phyloP scores from a whole-genome alignment of 345 rosid genomes.

The Eutrema japonicum region DNA sequence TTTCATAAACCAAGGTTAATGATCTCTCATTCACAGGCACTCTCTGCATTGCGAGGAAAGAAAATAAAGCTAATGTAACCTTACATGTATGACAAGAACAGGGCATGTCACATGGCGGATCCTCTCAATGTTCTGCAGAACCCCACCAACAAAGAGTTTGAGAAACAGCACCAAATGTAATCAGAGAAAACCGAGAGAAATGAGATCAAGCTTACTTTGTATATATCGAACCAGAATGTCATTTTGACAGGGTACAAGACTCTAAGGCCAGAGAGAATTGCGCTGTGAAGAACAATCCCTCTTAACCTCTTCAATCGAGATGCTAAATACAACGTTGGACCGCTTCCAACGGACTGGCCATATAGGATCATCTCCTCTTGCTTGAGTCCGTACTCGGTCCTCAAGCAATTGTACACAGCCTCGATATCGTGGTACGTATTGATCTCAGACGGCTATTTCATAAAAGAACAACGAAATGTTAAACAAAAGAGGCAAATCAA shows the following conservation, averaged over 20 bases:
- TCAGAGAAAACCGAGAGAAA: not conserved
- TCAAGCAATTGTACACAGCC: conserved; percentile 78
- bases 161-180: conserved; percentile 12
- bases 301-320: conserved; percentile 63
- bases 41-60: not conserved
- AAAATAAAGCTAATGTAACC: conserved; percentile 21
- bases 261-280: conserved; percentile 85
- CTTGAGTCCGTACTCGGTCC: conserved; percentile 62
- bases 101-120: conserved; percentile 76
- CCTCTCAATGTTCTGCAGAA: conserved; percentile 81
- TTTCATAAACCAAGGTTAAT: not conserved
- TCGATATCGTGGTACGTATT: conserved; percentile 91
- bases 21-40: not conserved
- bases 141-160: not conserved
- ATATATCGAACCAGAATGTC: conserved; percentile 92
- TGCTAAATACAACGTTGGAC: conserved; percentile 84
- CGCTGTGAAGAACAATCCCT: conserved; percentile 86
- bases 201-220: conserved; percentile 51
- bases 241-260: conserved; percentile 87
- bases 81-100: conserved; percentile 84
- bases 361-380: conserved; percentile 83
- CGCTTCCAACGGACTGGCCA: conserved; percentile 95
- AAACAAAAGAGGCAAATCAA: not conserved
- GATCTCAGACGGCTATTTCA: conserved; percentile 69
- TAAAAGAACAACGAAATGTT: conserved; percentile 8